phyloP scores from a whole-genome alignment of 371 early-diverging fungal genomes.

The Mucor sp. region DNA sequence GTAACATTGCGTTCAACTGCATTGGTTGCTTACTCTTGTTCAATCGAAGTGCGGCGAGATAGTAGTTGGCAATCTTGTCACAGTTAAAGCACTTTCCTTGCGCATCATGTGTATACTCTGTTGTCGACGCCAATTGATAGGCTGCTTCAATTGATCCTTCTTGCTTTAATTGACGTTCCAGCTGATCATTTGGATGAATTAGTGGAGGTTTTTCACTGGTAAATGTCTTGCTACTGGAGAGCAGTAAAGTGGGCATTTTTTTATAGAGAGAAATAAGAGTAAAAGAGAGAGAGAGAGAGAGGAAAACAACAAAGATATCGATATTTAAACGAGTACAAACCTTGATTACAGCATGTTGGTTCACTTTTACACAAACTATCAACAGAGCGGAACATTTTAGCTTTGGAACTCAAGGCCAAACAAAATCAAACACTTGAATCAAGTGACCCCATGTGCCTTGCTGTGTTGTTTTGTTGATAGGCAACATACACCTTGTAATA shows the following conservation, averaged over 20 bases:
- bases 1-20: slow-evolving; percentile 8
- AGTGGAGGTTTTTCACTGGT: slow-evolving; percentile 1
- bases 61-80: slow-evolving; percentile 17
- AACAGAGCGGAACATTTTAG: background rate
- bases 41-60: slow-evolving; percentile 11
- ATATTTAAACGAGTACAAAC: slow-evolving; percentile 6
- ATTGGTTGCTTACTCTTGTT: slow-evolving; percentile 1
- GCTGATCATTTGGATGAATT: background rate
- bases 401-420: slow-evolving; percentile 8
- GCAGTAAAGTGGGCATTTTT: slow-evolving; percentile 15
- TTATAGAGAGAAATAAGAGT: background rate
- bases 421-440: slow-evolving; percentile 7
- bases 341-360: background rate
- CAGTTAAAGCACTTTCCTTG: slow-evolving; percentile 19
- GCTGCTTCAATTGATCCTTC: slow-evolving; percentile 12
- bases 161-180: slow-evolving; percentile 7
- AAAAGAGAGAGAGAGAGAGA: slow-evolving; percentile 1
- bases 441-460: slow-evolving; percentile 20
- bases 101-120: slow-evolving; percentile 18
- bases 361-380: background rate
- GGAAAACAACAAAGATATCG: background rate
- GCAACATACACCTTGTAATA: background rate
- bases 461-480: background rate
- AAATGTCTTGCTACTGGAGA: background rate
- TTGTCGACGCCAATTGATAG: slow-evolving; percentile 9